Percentiles rank a stretch among this genome's conserved stretches.
Conservation (phyloP, 1,139 yeast genomes). For the Meyerozyma guilliermondii region DNA sequence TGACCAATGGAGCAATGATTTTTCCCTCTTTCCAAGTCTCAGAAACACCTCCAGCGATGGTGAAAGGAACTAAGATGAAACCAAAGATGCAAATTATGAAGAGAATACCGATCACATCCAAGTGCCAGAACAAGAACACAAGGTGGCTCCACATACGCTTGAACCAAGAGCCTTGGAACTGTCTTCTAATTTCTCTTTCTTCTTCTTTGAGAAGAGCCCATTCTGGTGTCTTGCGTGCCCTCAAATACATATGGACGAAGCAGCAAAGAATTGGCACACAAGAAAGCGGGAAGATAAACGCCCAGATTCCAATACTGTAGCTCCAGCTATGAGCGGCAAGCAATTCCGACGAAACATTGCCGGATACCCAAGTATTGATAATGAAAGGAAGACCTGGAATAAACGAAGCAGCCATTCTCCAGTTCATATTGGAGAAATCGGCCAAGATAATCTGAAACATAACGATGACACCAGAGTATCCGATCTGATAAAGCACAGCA, state of each 20-base stretch:
- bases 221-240: constrained; percentile 50
- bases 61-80: constrained; percentile 48
- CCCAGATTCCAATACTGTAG: constrained; percentile 79
- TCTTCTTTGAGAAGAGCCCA: constrained; percentile 25
- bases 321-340: constrained; percentile 39
- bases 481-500: constrained; percentile 19
- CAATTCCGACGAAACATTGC: constrained; percentile 12
- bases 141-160: constrained; percentile 16
- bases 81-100: constrained; percentile 49
- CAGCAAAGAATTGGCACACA: constrained; percentile 54
- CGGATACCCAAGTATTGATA: constrained; percentile 21
- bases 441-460: constrained; percentile 15
- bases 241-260: constrained; percentile 49
- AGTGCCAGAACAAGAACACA: constrained; percentile 38
- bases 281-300: constrained; percentile 63
- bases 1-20: constrained; percentile 32
- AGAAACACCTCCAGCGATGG: constrained; percentile 53
- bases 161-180: constrained; percentile 14
- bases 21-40: constrained; percentile 41
- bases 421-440: constrained; percentile 18
- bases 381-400: constrained; percentile 19
- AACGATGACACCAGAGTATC: constrained; percentile 17
- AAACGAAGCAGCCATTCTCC: constrained; percentile 18
- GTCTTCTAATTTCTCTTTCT: constrained; percentile 18
- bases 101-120: constrained; percentile 52